These are phyloP conservation scores for Cordyceps farinosa DNA, from an alignment of 2,329 filamentous ascomycete species.

Conservation along the genomic window DNA sequence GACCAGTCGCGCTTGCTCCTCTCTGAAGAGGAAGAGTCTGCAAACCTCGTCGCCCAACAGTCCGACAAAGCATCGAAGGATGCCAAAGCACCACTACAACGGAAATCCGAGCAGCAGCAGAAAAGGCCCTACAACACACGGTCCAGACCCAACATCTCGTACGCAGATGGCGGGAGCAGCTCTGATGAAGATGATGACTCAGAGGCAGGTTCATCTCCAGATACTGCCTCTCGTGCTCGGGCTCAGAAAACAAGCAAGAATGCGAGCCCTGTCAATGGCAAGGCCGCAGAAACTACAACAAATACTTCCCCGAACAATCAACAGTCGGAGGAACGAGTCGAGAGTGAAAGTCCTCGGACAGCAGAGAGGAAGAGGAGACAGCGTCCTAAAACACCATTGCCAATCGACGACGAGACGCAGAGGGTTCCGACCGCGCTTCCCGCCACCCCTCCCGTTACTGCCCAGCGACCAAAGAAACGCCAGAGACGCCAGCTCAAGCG, in stretches of 20 bases:
- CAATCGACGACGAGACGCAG: slow-evolving; percentile 32
- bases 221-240: neutral
- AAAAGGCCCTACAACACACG: slow-evolving; percentile 7
- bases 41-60: neutral
- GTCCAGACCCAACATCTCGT: neutral
- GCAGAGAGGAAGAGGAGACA: slow-evolving; percentile 29
- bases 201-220: neutral
- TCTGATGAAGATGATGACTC: neutral
- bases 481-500: neutral
- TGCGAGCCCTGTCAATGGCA: neutral
- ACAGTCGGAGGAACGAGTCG: neutral
- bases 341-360: neutral
- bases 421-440: slow-evolving; percentile 21
- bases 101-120: neutral
- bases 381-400: slow-evolving; percentile 32
- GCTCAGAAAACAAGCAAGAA: neutral
- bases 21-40: neutral
- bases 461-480: neutral
- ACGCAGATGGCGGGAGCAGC: slow-evolving; percentile 1
- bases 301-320: neutral
- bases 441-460: slow-evolving; percentile 8
- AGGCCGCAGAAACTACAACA: neutral
- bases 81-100: neutral
- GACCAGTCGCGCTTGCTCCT: neutral
- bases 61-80: neutral